Evolutionary conservation across 371 early-diverging fungal species (phyloP), one percentile per base, ranked within the genome.

Genomic region (Mucor lusitanicus): DNA sequence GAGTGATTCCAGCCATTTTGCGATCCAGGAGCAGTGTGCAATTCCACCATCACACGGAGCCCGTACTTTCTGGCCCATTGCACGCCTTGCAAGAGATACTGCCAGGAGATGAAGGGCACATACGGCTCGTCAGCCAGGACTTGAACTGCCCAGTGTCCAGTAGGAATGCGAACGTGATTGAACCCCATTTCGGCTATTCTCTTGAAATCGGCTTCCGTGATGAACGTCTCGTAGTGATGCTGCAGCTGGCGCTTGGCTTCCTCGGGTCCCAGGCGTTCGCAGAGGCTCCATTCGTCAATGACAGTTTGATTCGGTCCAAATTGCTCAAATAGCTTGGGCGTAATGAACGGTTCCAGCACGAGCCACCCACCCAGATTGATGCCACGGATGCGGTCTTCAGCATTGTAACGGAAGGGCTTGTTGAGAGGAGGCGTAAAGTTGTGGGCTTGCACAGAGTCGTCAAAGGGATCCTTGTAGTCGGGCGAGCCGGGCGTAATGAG

Each of bases 1-100:
- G 90, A 90, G 63, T 91, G 90, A 61, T 91, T 90, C 81, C 90
- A 92, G 15, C 91, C 91, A 59, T 91, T 91, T 70, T 93, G 93
- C 6, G 91, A 91, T 0, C 92, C 92, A 0, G 93, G 93, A 3
- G 87, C 88, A 0, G 89, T 90, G 61, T 93, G 93, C 13, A 93
- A 61, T 66, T 93, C 92, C 2, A 93, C 83, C 77, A 91, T 88
- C 5, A 88, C 92, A 8, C 91, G 86, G 6, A 93, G 63, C 3
- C 87, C 86, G 63, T 91, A 87, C 63, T 88, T 83, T 7, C 88
- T 83, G 3, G 88, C 87, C 91, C 91, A 91, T 46, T 80, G 82
- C 21, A 93, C 72, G 2, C 86, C 88, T 37, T 75, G 71, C 1
- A 89, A 40, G 9, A 91, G 56, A 64, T 90, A 91, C 28, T 85